Evolutionary conservation across 2,329 filamentous ascomycete genomes (phyloP), one percentile per base, ranked within the genome.

Genomic region (Tolypocladium paradoxum): DNA sequence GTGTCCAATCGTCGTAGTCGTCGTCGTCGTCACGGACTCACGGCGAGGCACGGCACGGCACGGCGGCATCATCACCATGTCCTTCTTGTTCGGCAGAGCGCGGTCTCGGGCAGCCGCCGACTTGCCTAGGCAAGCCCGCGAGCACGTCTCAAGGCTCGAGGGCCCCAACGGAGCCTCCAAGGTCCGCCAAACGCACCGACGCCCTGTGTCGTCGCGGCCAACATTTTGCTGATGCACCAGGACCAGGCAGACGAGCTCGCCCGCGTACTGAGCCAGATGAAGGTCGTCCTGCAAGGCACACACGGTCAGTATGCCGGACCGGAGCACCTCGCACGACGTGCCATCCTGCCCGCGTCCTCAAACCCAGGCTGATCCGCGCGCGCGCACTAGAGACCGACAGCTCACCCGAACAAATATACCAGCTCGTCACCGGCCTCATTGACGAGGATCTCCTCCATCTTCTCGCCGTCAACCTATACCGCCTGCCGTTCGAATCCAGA

Each of bases 401-500:
- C 62, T 88, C 83, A 55, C 90, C 90, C 24, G 90, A 96, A 60
- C 87, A 93, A 69, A 87, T 96, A 56, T 87, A 89, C 66, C 84
- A 91, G 64, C 82, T 97, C 49, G 86, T 97, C 51, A 85, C 84
- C 53, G 83, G 87, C 59, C 83, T 95, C 57, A 87, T 96, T 62
- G 84, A 91, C 66, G 90, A 96, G 72, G 90, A 96, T 68, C 78
- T 99, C 8, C 83, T 99, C 45, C 88, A 88, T 62, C 77, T 88
- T 50, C 84, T 99, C 54, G 90, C 92, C 22, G 79, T 85, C 56
- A 87, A 87, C 65, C 86, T 99, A 47, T 84, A 89, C 70, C 82
- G 85, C 50, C 80, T 99, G 5, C 90, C 92, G 0, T 99, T 99
- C 74, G 93, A 99, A 74, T 89, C 91, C 37, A 85, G 92, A 64